Percentiles rank a stretch among this genome's conserved stretches.
These are phyloP conservation scores for Allomyces macrogynus DNA, from an alignment of 192 early-diverging fungal species.

Conservation along the genomic window DNA sequence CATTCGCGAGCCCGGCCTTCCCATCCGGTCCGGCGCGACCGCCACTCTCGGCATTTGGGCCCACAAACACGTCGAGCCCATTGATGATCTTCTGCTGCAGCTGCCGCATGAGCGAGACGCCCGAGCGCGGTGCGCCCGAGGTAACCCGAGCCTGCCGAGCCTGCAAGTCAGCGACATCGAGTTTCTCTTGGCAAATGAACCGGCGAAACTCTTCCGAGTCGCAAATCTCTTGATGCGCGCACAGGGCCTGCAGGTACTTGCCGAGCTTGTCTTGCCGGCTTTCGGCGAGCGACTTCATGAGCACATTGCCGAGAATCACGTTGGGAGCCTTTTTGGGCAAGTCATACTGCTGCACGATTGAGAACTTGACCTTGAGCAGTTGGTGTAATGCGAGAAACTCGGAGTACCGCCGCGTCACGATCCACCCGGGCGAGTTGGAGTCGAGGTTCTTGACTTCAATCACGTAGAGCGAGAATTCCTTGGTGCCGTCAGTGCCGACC, in stretches of 20 bases:
- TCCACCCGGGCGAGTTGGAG: conserved; percentile 32
- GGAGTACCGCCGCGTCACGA: conserved; percentile 56
- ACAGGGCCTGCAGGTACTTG: conserved; percentile 43
- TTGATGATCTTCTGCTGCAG: too few species aligned
- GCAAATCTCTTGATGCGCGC: conserved; percentile 34
- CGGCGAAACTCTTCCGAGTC: conserved; percentile 33
- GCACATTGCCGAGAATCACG: conserved; percentile 30
- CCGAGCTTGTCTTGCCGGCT: conserved; percentile 40
- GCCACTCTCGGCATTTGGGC: too few species aligned
- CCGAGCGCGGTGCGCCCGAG: too few species aligned
- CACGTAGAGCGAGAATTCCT: conserved; percentile 36
- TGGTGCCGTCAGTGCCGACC: conserved; percentile 23
- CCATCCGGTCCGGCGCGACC: too few species aligned
- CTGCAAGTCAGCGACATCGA: too few species aligned
- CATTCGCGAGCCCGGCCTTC: too few species aligned
- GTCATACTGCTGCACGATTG: conserved; percentile 39
- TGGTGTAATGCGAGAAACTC: conserved; percentile 72
- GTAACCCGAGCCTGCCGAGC: too few species aligned
- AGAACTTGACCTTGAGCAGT: conserved; percentile 30
- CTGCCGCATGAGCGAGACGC: too few species aligned
- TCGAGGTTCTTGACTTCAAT: conserved; percentile 49
- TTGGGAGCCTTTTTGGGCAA: conserved; percentile 56
- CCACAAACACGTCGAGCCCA: too few species aligned
- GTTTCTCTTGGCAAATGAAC: conserved; percentile 35
- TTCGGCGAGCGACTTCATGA: conserved; percentile 38